Percentiles rank a stretch among this genome's conserved stretches.
These are phyloP conservation scores for Silene uniflora DNA, from an alignment of 148 eudicot genomes.

Conservation along the genomic window DNA sequence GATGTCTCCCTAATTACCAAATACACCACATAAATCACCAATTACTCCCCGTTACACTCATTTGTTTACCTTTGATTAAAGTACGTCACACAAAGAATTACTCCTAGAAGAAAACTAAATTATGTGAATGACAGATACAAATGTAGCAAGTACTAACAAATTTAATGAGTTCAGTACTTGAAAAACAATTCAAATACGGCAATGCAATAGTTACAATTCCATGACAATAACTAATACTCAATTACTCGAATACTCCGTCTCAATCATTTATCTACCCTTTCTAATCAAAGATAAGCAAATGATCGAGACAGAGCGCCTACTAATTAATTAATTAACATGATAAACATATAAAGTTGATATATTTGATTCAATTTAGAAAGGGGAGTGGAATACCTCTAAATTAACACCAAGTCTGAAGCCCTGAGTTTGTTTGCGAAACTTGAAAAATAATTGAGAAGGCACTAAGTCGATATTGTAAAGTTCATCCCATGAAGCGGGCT, in stretches of 20 bases:
- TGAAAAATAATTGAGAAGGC: slow-evolving; percentile 73
- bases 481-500: slow-evolving; percentile 73
- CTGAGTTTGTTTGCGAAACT: slow-evolving; percentile 64
- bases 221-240: background rate
- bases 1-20: background rate
- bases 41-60: too few relatives aligned
- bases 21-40: background rate
- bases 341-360: background rate
- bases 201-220: background rate
- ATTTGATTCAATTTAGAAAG: background rate
- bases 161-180: background rate
- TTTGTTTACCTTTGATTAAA: too few relatives aligned
- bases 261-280: too few relatives aligned
- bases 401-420: slow-evolving; percentile 72
- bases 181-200: background rate
- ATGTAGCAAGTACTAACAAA: background rate
- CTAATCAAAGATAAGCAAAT: too few relatives aligned
- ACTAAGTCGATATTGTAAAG: slow-evolving; percentile 58
- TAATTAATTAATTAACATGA: too few relatives aligned
- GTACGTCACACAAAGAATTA: too few relatives aligned
- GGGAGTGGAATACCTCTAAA: slow-evolving; percentile 48
- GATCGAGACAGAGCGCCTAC: too few relatives aligned
- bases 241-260: too few relatives aligned
- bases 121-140: background rate
- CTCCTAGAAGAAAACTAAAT: background rate